Evolutionary conservation across 129 eudicot species (phyloP).

Genomic region (Flaveria ramosissima): DNA sequence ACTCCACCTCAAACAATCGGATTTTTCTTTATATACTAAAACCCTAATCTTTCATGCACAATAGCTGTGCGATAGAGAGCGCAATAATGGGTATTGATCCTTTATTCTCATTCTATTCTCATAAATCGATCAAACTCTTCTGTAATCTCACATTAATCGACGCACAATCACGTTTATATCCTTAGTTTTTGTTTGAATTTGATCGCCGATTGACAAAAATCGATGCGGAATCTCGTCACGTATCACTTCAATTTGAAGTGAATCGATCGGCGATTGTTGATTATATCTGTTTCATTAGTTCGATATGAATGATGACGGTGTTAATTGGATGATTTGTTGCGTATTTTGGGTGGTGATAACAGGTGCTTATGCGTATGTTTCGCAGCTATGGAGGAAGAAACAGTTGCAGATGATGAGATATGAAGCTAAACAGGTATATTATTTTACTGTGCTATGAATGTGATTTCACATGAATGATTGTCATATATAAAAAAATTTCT

Average conservation of each 20-base stretch:
- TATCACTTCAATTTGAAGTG: background rate
- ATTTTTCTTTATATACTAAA: too few relatives aligned
- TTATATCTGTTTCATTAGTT: background rate
- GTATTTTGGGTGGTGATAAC: background rate
- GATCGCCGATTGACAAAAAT: background rate
- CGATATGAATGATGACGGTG: background rate
- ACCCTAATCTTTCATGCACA: too few relatives aligned
- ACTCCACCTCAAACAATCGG: too few relatives aligned
- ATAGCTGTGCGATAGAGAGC: constrained; percentile 13
- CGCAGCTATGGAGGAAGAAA: constrained; percentile 19
- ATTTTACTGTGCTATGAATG: background rate
- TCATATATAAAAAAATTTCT: background rate
- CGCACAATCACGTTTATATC: background rate
- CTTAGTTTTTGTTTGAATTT: background rate
- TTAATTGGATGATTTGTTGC: background rate
- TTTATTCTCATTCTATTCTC: too few relatives aligned
- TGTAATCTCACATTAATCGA: too few relatives aligned
- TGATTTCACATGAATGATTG: background rate
- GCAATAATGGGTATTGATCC: constrained; percentile 32
- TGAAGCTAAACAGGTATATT: constrained; percentile 1
- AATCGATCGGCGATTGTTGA: background rate
- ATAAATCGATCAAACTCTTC: background rate
- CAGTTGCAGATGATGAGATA: constrained; percentile 8
- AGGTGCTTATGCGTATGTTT: constrained; percentile 15
- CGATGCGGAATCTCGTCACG: background rate